Evolutionary conservation across 202 grass and related monocot genomes (phyloP), one percentile per base, ranked within the genome.

Genomic region (Saccharum hybrid): DNA sequence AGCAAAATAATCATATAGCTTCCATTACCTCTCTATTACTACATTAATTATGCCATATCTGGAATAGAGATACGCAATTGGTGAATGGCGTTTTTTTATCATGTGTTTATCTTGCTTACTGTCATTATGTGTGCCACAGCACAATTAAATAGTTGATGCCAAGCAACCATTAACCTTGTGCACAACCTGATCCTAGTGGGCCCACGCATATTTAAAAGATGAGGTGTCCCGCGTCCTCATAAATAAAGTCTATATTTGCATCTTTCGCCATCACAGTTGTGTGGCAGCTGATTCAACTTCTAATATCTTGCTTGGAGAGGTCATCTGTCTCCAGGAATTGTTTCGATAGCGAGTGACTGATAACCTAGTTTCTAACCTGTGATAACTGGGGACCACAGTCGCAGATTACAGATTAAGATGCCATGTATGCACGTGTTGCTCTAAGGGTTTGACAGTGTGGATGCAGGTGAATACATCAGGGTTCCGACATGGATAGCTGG

Each of bases 221-320:
- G 18, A 54, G 62, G 16, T 2, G 5, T 54, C 51, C 51, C 51
- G 51, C 16, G 6, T 68, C 10, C 16, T 80, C n/a, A 23, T 22
- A 60, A 23, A 21, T 15, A 39, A 54, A 26, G 31, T 18, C 67
- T 71, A 45, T 16, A 28, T 72, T 38, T 28, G 48, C 46, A 23
- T 70, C 14, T 41, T 69, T 69, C n/a, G 8, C 77, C 43, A 79
- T 79, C 30, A 14, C 19, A 52, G 19, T 39, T 80, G 14, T 26
- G 31, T 4, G 7, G 46, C 5, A 40, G 46, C 45, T 68, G 43
- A 67, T 38, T 74, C 10, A 21, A 66, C 10, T 34, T 33, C 5
- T 59, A 23, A 8, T 22, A 21, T 66, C 30, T 37, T 51, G 15
- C 76, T 19, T 77, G 60, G 13, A 64, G 13, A 18, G 30, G 8